Conservation (phyloP, 768 basidiomycete species). For the Termitomyces sp. region DNA sequence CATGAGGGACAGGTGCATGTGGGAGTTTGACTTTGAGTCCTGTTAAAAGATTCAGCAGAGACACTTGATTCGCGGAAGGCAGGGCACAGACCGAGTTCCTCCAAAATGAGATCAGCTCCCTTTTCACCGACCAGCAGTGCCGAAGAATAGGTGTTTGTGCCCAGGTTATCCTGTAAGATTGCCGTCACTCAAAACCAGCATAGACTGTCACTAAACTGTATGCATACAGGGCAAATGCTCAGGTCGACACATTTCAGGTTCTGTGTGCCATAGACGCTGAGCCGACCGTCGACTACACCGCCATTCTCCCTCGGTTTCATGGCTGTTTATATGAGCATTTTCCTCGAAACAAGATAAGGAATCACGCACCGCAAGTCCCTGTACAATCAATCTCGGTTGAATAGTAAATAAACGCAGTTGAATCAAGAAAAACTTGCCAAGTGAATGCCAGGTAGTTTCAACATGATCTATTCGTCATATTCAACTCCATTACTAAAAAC, state of each 20-base stretch:
- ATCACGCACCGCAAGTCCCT: slow-evolving; percentile 43
- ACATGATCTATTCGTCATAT: slow-evolving; percentile 49
- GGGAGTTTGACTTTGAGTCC: slow-evolving; percentile 61
- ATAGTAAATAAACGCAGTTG: neutral
- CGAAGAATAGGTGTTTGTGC: slow-evolving; percentile 72
- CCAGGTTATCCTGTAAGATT: slow-evolving; percentile 54
- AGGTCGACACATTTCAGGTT: slow-evolving; percentile 68
- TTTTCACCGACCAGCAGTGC: slow-evolving; percentile 71
- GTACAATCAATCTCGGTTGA: neutral
- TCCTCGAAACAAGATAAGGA: neutral
- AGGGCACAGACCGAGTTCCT: slow-evolving; percentile 54
- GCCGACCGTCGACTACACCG: slow-evolving; percentile 61
- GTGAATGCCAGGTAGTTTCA: slow-evolving; percentile 76
- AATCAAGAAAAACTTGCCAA: slow-evolving; percentile 36
- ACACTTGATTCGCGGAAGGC: neutral
- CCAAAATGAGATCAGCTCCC: slow-evolving; percentile 56
- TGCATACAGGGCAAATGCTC: slow-evolving; percentile 66
- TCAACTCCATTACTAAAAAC: neutral
- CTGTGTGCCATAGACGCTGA: slow-evolving; percentile 63
- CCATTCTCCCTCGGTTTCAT: slow-evolving; percentile 69
- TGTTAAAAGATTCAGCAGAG: slow-evolving; percentile 20
- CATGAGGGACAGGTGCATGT: slow-evolving; percentile 69
- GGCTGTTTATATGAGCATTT: slow-evolving; percentile 26
- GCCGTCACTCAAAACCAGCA: neutral
- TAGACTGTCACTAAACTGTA: neutral